These are phyloP conservation scores for Hypoxylon lenormandii DNA, from an alignment of 495 filamentous ascomycete species.

Conservation along the genomic window DNA sequence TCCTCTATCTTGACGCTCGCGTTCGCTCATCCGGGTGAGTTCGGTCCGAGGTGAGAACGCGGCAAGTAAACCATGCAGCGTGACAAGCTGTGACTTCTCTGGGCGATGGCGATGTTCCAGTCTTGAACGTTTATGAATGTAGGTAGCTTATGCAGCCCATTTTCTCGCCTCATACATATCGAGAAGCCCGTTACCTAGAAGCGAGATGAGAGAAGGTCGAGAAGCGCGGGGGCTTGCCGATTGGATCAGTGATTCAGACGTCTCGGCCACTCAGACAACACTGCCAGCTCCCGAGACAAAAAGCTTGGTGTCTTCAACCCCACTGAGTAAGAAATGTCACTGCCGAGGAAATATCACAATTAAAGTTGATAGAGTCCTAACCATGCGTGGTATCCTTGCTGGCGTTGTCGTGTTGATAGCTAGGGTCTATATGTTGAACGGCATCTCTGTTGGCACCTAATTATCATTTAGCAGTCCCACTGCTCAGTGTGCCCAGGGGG, in stretches of 20 bases:
- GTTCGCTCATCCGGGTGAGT: slow-evolving; percentile 27
- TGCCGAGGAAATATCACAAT: slow-evolving; percentile 28
- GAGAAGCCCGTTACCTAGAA: slow-evolving; percentile 10
- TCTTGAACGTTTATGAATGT: slow-evolving; percentile 34
- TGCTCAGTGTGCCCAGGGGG: slow-evolving; percentile 17
- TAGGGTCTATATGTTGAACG: slow-evolving; percentile 6
- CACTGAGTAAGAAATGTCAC: slow-evolving; percentile 18
- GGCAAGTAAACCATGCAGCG: slow-evolving; percentile 13
- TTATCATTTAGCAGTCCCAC: slow-evolving; percentile 33
- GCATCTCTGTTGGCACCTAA: slow-evolving; percentile 19
- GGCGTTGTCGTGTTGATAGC: slow-evolving; percentile 29
- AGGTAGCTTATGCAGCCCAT: slow-evolving; percentile 33
- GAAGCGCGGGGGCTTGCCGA: slow-evolving; percentile 36
- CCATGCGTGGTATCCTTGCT: slow-evolving; percentile 30
- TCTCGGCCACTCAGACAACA: slow-evolving; percentile 23
- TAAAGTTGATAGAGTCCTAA: slow-evolving; percentile 26
- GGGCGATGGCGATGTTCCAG: slow-evolving; percentile 6
- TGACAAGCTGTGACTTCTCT: slow-evolving; percentile 16
- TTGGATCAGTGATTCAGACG: slow-evolving; percentile 38
- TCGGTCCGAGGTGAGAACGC: slow-evolving; percentile 18
- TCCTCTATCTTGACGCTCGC: slow-evolving; percentile 4
- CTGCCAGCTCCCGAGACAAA: slow-evolving; percentile 47
- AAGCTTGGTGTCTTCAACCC: slow-evolving; percentile 42
- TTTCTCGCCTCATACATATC: slow-evolving; percentile 25
- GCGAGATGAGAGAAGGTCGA: slow-evolving; percentile 27